A percentile compares a stretch with the other conserved stretches of the same genome.
Conservation (phyloP, 257 asterid genomes). For the Lycium barbarum region DNA sequence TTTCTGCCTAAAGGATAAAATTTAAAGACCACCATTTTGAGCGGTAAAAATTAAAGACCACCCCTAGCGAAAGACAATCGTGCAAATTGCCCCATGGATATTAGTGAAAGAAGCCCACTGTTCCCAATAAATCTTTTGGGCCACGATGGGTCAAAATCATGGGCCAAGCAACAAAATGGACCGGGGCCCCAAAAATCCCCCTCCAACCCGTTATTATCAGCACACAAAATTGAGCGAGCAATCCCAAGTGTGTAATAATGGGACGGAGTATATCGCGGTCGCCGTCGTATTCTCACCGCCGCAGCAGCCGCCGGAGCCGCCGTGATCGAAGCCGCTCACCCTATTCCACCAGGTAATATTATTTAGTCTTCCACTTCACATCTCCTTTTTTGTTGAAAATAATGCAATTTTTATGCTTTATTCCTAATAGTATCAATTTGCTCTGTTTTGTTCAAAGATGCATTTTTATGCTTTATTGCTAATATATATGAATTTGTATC, state of each 20-base stretch:
- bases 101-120: not conserved
- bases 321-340: conserved; percentile 75
- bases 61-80: too few relatives aligned
- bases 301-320: conserved; percentile 57
- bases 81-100: not conserved
- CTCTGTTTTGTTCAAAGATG: too few relatives aligned
- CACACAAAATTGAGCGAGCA: not conserved
- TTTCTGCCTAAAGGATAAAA: too few relatives aligned
- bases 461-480: too few relatives aligned
- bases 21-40: too few relatives aligned
- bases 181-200: not conserved
- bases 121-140: not conserved
- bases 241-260: not conserved
- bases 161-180: not conserved
- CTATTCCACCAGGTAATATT: conserved; percentile 61
- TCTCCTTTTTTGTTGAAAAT: too few relatives aligned
- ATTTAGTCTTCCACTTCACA: too few relatives aligned
- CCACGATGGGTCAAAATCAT: not conserved
- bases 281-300: conserved; percentile 69
- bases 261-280: conserved; percentile 74
- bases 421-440: too few relatives aligned
- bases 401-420: too few relatives aligned
- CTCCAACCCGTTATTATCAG: conserved; percentile 17
- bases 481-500: too few relatives aligned
- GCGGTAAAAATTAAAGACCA: too few relatives aligned